A percentile compares a stretch with the other conserved stretches of the same genome.
These are phyloP conservation scores for Penicillium freii DNA, from an alignment of 2,329 filamentous ascomycete genomes.

Conservation along the genomic window DNA sequence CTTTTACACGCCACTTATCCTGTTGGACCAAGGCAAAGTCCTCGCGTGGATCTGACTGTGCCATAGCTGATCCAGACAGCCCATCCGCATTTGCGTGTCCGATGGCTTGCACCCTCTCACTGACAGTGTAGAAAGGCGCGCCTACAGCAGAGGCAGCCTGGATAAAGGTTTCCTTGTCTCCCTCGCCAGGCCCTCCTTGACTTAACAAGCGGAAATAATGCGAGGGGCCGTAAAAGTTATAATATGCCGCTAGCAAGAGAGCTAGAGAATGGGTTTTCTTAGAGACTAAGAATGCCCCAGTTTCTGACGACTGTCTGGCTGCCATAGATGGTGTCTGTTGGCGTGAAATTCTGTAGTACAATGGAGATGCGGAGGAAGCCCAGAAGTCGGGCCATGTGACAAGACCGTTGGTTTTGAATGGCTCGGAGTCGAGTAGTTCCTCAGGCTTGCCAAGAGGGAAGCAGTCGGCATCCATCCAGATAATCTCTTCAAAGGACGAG, in stretches of 20 bases:
- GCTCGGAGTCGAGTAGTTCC: conserved; percentile 51
- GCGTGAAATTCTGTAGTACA: conserved; percentile 45
- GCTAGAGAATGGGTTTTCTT: conserved; percentile 38
- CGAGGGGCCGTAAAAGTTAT: conserved; percentile 38
- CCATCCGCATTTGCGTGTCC: conserved; percentile 32
- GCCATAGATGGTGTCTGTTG: conserved; percentile 35
- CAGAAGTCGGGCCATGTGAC: conserved; percentile 60
- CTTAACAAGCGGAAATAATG: conserved; percentile 41
- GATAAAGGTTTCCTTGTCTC: conserved; percentile 42
- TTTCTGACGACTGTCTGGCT: conserved; percentile 38
- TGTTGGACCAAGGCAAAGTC: conserved; percentile 37
- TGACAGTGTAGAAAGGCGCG: conserved; percentile 38
- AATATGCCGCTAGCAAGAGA: conserved; percentile 39
- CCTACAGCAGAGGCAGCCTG: conserved; percentile 35
- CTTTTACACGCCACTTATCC: conserved; percentile 34
- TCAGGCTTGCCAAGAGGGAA: conserved; percentile 51
- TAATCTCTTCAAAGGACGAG: conserved; percentile 58
- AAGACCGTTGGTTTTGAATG: conserved; percentile 53
- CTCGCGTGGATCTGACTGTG: conserved; percentile 40
- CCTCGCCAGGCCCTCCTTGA: conserved; percentile 40
- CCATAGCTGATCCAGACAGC: conserved; percentile 38
- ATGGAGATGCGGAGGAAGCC: conserved; percentile 44
- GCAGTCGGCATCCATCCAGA: conserved; percentile 59
- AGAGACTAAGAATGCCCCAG: conserved; percentile 37
- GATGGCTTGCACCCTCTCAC: conserved; percentile 36